Evolutionary conservation across 495 filamentous ascomycete species (phyloP).

Genomic region (Neurospora sp.): DNA sequence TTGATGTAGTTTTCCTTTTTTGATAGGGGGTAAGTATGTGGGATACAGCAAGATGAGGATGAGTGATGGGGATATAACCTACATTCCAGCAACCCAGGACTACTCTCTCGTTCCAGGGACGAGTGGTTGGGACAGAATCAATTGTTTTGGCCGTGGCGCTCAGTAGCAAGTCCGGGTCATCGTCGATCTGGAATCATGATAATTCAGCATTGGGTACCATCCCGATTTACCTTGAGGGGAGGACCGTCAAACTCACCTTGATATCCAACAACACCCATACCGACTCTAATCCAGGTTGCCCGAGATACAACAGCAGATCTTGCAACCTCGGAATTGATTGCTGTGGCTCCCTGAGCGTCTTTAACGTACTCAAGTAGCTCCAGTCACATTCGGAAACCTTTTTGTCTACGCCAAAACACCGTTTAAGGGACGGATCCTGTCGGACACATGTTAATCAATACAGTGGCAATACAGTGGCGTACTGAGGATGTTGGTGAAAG

Average conservation of each 20-base stretch:
- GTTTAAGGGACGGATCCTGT: constrained; percentile 64
- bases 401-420: constrained; percentile 64
- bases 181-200: constrained; percentile 36
- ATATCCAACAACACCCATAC: constrained; percentile 84
- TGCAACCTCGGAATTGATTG: constrained; percentile 60
- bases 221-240: not conserved
- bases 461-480: no score
- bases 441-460: not conserved
- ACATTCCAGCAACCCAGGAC: constrained; percentile 74
- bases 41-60: not conserved
- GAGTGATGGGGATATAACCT: constrained; percentile 13
- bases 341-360: constrained; percentile 56
- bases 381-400: constrained; percentile 69
- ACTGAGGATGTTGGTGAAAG: not conserved
- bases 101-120: constrained; percentile 61
- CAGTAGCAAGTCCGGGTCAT: constrained; percentile 63
- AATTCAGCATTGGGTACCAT: constrained; percentile 2
- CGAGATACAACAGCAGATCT: constrained; percentile 69
- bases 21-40: constrained; percentile 1
- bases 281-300: constrained; percentile 45
- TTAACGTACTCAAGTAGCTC: constrained; percentile 55
- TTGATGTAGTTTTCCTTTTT: constrained; percentile 51
- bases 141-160: constrained; percentile 52
- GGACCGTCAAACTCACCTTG: constrained; percentile 47
- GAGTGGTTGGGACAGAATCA: constrained; percentile 33